Conservation (phyloP, 768 basidiomycete species). For the Termitomyces bulborhizus region DNA sequence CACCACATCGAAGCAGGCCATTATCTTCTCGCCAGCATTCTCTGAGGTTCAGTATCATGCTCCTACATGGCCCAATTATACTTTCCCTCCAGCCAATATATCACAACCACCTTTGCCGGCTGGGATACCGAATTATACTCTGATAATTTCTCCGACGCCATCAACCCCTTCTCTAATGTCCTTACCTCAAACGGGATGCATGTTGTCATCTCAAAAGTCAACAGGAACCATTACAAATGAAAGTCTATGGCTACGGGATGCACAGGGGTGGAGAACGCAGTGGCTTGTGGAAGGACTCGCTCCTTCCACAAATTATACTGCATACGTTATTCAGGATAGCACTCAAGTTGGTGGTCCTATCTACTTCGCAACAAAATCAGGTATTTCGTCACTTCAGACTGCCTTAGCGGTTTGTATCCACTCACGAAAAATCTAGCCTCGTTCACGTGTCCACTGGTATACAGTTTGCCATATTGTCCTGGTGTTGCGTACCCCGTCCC, state of each 20-base stretch:
- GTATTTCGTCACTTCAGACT: slow-evolving; percentile 26
- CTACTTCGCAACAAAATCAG: slow-evolving; percentile 71
- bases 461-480: slow-evolving; percentile 73
- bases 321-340: slow-evolving; percentile 52
- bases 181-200: slow-evolving; percentile 54
- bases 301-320: slow-evolving; percentile 73
- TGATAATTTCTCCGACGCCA: slow-evolving; percentile 50
- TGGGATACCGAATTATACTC: slow-evolving; percentile 40
- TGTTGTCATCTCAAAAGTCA: slow-evolving; percentile 35
- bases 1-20: slow-evolving; percentile 64
- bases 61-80: slow-evolving; percentile 71
- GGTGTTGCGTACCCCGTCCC: slow-evolving; percentile 64
- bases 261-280: slow-evolving; percentile 59
- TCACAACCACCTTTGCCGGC: slow-evolving; percentile 36
- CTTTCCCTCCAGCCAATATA: slow-evolving; percentile 54
- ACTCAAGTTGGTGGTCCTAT: slow-evolving; percentile 61
- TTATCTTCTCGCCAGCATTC: slow-evolving; percentile 65
- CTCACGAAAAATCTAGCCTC: slow-evolving; percentile 31
- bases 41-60: slow-evolving; percentile 15
- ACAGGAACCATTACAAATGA: slow-evolving; percentile 35
- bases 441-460: slow-evolving; percentile 65
- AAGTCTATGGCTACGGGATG: slow-evolving; percentile 51
- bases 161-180: slow-evolving; percentile 27
- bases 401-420: neutral
- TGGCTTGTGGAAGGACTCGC: slow-evolving; percentile 58